Base-by-base conservation (phyloP, 23 red algal species). In the Cyanidioschyzon merolae region DNA sequence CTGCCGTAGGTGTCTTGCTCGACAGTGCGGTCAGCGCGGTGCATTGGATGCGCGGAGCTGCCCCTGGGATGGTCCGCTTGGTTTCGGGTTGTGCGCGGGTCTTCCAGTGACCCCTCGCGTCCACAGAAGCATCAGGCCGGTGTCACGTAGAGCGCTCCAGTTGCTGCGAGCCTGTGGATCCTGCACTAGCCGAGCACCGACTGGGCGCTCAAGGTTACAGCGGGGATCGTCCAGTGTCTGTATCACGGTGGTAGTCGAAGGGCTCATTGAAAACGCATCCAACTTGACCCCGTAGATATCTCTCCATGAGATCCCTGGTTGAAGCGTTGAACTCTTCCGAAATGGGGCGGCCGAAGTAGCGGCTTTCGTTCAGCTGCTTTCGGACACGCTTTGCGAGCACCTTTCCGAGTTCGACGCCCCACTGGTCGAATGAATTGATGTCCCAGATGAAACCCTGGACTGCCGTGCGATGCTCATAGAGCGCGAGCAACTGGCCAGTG, bases 391-490 rank as follows among this genome's bases (percentile, higher is more conserved):
- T 97, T 12, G 93, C 93, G n/a, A 97, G 86, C n/a, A 82, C 76
- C 76, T 97, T 97, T 16, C 93, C 93, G 38, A 97, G 74, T 75
- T 97, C 93, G 16, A 97, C 93, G 37, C 93, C 93, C 83, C 83
- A 97, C 81, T 97, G 93, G 67, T 97, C 93, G 76, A 97, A 97
- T 25, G 88, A 90, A 79, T 97, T 91, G 26, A 97, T 91, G 50
- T 88, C 93, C 93, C 93, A 97, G 21, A 97, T 77, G 74, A 97
- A 97, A 39, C 93, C 93, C 58, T 97, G 82, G 39, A 97, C 93
- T 1, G 86, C 93, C 34, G 88, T 91, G 35, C 93, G 93, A 54
- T 97, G 93, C 86, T 97, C 93, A 68, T 85, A 97, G 50, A 97
- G 68, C 1, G 88, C 83, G n/a, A 97, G 68, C 50, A 97, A 57